Evolutionary conservation across 1,139 yeast genomes (phyloP).

Genomic region (Scheffersomyces titani): DNA sequence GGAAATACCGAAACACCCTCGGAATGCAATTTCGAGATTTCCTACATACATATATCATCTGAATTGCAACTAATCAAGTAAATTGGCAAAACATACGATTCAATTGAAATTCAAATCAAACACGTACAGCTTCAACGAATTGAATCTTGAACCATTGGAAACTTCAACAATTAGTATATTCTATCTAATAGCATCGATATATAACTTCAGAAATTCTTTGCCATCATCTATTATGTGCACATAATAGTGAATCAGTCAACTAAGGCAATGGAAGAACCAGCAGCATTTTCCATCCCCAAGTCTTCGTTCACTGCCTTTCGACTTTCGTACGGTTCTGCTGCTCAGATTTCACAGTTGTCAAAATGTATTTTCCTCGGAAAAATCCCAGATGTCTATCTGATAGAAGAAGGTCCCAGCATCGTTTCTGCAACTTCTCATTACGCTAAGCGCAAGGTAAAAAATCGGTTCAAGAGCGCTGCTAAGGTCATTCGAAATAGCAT

Average conservation of each 20-base stretch:
- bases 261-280: neutral
- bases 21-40: too few relatives aligned
- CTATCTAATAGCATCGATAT: neutral
- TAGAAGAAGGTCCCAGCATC: conserved; percentile 26
- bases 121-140: neutral
- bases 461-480: conserved; percentile 14
- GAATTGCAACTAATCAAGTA: neutral
- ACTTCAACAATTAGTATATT: too few relatives aligned
- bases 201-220: neutral
- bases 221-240: neutral
- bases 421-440: conserved; percentile 11
- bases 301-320: conserved; percentile 67
- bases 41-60: too few relatives aligned
- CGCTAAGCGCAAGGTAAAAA: conserved; percentile 16
- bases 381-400: conserved; percentile 64
- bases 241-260: too few relatives aligned
- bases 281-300: conserved; percentile 14
- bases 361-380: conserved; percentile 61
- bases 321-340: conserved; percentile 53
- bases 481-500: conserved; percentile 15
- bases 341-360: conserved; percentile 51
- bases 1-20: too few relatives aligned
- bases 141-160: too few relatives aligned
- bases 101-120: neutral
- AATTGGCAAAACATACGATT: neutral